Evolutionary conservation across 1,139 yeast species (phyloP), one percentile per base, ranked within the genome.

Genomic region (Yamadazyma pseudoaaseri): DNA sequence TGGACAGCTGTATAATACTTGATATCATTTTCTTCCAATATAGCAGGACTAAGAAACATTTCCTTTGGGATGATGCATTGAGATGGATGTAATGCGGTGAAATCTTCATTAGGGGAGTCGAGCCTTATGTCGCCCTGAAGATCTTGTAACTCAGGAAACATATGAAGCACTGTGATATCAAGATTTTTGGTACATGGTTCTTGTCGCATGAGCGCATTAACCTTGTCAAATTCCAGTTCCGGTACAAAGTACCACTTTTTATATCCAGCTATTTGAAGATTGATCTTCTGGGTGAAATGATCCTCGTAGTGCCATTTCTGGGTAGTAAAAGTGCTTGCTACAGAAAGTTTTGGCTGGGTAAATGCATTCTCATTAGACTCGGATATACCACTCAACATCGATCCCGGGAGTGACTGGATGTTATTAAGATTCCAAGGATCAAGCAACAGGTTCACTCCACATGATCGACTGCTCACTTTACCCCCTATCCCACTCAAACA

Each of bases 221-320:
- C 86, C 40, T 72, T 73, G 6, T 64, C 75, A 33, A 81, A 77
- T 36, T 79, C 79, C 43, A 65, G 65, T n/a, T 85, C 87, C 0
- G 92, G 82, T 13, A 89, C 73, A 28, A 87, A 78, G 48, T 82
- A 86, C 95, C 95, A 85, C n/a, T 81, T 62, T 49, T 79, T 81
- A 16, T 73, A 60, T 4, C 81, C 81, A 6, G 95, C 95, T 45
- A 83, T 85, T 42, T 79, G 86, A 47, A 75, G 85, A 51, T 81
- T 82, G 17, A 78, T 65, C 7, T 75, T 62, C 39, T 83, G 84
- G 1, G 89, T 63, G 52, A 79, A 81, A 46, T 83, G 92, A 47
- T 86, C 96, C 49, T 84, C 94, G 35, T 76, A 63, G 35, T 68
- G 70, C 95, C 95, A 89, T 45, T 82, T 76, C 39, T 79, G 78